Evolutionary conservation across 768 basidiomycete species (phyloP).

Genomic region (Pisolithus marmoratus): DNA sequence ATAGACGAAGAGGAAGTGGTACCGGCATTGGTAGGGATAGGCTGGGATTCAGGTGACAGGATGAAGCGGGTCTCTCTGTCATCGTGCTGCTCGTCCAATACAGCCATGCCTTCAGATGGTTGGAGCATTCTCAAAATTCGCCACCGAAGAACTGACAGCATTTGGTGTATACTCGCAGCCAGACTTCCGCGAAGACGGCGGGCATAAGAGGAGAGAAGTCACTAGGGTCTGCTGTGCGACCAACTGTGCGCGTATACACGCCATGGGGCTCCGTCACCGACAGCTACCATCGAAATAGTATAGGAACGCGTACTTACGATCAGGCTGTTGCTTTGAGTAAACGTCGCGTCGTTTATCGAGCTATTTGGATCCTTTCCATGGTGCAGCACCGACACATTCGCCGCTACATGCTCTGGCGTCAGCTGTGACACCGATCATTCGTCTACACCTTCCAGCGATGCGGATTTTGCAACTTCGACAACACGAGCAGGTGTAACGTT

Average conservation of each 20-base stretch:
- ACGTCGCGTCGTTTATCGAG: constrained; percentile 63
- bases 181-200: constrained; percentile 58
- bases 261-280: neutral
- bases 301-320: constrained; percentile 37
- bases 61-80: neutral
- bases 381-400: constrained; percentile 62
- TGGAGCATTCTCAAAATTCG: constrained; percentile 27
- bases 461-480: constrained; percentile 35
- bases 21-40: constrained; percentile 6
- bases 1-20: constrained; percentile 21
- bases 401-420: constrained; percentile 48
- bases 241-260: constrained; percentile 26
- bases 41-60: too few relatives aligned
- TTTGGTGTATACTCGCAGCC: constrained; percentile 65
- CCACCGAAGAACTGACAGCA: constrained; percentile 50
- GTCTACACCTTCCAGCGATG: constrained; percentile 18
- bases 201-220: constrained; percentile 67
- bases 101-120: neutral
- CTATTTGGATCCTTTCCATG: constrained; percentile 70
- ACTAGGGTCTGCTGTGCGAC: constrained; percentile 40
- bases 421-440: constrained; percentile 32
- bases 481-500: constrained; percentile 37
- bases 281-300: neutral
- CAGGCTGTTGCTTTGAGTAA: constrained; percentile 61
- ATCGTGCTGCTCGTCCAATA: neutral